Conservation (phyloP, 257 asterid genomes). For the Oldenlandia corymbosa region DNA sequence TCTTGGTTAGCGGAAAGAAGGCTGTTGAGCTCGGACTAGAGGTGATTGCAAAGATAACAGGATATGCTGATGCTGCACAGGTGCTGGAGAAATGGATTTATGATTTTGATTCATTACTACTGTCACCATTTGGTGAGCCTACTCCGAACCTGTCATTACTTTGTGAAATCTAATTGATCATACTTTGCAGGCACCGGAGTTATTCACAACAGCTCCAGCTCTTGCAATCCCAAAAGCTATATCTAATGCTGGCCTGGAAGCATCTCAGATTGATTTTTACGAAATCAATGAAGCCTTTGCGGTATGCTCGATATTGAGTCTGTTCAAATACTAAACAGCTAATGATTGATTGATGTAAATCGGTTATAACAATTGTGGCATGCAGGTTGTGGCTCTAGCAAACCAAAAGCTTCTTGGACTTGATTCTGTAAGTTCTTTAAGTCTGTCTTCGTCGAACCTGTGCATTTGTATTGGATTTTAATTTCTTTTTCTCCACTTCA, state of each 20-base stretch:
- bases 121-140: neutral
- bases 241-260: constrained; percentile 72
- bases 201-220: constrained; percentile 91
- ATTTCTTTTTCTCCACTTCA: neutral
- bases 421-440: constrained; percentile 50
- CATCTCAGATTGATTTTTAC: constrained; percentile 78
- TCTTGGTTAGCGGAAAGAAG: constrained; percentile 87
- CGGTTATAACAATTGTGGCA: neutral
- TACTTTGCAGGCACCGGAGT: constrained; percentile 79
- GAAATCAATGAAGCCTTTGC: constrained; percentile 98
- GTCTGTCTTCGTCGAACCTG: too few relatives aligned
- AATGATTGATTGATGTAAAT: neutral
- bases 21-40: constrained; percentile 76
- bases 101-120: too few relatives aligned
- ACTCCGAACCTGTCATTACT: neutral
- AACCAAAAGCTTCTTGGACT: constrained; percentile 84
- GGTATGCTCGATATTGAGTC: constrained; percentile 33
- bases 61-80: constrained; percentile 99
- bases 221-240: constrained; percentile 95
- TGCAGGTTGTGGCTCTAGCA: constrained; percentile 97
- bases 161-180: constrained; percentile 4
- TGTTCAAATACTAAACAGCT: constrained; percentile 7
- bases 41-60: constrained; percentile 79
- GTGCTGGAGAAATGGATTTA: constrained; percentile 23
- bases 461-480: too few relatives aligned